Evolutionary conservation across 805 yeast species (phyloP), one percentile per base, ranked within the genome.

Genomic region (Yarrowia osloensis): DNA sequence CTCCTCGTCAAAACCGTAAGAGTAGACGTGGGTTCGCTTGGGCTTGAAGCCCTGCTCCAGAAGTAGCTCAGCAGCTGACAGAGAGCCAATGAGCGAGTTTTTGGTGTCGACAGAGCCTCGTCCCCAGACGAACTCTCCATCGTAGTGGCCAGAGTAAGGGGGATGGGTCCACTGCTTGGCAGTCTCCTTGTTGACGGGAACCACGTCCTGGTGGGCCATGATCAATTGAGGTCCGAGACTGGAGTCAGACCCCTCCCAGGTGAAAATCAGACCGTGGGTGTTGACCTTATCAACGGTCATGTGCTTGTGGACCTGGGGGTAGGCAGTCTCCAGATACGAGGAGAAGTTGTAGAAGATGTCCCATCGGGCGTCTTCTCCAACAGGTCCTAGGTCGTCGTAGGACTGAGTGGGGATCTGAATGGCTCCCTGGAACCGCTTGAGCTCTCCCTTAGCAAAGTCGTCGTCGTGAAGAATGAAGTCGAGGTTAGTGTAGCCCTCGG

Each of bases 1-100:
- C 74, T 91, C 97, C 78, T 90, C 97, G 73, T 91, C 96, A 71
- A 85, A 88, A 0, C 96, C 96, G 73, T 88, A 85, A 0, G 90
- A 86, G 2, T 87, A 74, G 8, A 90, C 69, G 13, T 89, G 74
- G 2, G 90, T 82, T 76, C 96, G 84, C 65, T 81, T 75, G n/a
- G 92, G 90, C 54, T 73, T 67, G 77, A 81, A 88, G 1, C 81
- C 86, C 22, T 80, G 81, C 35, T 77, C 71, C 35, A 89, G 73
- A 40, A 88, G 75, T 54, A 78, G 75, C 72, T 88, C 91, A 17
- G 85, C 74, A 1, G 92, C 81, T 74, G 89, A 93, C 73, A 90
- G 74, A 61, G 88, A 82, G 2, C 86, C 88, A 68, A 88, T 80
- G 62, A 91, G 78, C 37, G 86, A 77, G 74, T 87, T 87, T 75